phyloP scores from a whole-genome alignment of 805 yeast genomes.

The Metschnikowia corniflorae region DNA sequence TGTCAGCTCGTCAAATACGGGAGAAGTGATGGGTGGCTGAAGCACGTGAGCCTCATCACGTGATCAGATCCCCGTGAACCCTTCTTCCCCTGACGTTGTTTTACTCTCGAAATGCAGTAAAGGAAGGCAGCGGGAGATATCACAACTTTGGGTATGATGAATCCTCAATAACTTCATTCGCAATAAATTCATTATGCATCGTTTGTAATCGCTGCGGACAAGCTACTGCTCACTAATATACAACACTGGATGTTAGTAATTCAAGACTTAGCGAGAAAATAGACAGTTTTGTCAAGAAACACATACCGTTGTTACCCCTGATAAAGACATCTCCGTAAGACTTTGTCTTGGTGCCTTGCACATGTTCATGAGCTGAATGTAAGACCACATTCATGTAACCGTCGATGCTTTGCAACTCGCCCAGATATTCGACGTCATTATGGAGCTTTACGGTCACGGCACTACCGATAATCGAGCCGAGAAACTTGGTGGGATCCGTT shows the following conservation, averaged over 20 bases:
- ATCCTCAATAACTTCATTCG: no score
- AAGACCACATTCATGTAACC: conserved; percentile 95
- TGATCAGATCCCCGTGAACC: no score
- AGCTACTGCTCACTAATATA: conserved; percentile 33
- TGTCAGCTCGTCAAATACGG: no score
- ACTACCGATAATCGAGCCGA: conserved; percentile 74
- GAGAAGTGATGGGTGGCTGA: no score
- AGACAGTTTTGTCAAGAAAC: no score
- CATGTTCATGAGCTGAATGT: conserved; percentile 68
- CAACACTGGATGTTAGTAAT: conserved; percentile 37
- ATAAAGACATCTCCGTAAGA: conserved; percentile 76
- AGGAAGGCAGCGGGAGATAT: no score
- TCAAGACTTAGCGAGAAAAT: no score
- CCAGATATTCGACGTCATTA: conserved; percentile 77
- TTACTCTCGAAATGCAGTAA: no score
- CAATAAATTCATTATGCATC: conserved; percentile 6
- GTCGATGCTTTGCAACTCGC: conserved; percentile 76
- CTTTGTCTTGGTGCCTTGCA: conserved; percentile 43
- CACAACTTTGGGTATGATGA: no score
- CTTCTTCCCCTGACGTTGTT: no score
- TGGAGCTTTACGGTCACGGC: conserved; percentile 78
- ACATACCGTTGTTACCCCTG: conserved; percentile 81
- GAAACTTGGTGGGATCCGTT: conserved; percentile 71
- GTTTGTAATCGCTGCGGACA: conserved; percentile 1
- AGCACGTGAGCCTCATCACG: no score